phyloP scores from a whole-genome alignment of 228 moss, liverwort and hornwort genomes.

The Sphagnum fallax region DNA sequence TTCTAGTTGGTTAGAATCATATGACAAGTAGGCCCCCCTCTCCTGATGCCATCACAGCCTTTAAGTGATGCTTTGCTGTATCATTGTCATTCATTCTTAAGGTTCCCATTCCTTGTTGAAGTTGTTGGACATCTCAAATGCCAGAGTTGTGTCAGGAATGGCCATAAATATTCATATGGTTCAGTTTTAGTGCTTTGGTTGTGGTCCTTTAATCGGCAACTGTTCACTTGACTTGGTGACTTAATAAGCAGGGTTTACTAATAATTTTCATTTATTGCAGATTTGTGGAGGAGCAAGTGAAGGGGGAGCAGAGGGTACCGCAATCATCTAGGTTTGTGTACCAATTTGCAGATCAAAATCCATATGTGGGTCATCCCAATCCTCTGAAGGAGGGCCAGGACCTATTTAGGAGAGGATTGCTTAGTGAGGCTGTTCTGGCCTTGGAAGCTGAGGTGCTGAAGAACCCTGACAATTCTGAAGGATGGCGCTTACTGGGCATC shows the following conservation, averaged over 20 bases:
- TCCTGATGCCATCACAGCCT: too few species aligned
- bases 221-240: too few species aligned
- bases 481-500: conserved; percentile 92
- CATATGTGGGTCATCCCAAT: conserved; percentile 93
- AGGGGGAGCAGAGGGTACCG: conserved; percentile 30
- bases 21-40: conserved; percentile 63
- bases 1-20: conserved; percentile 84
- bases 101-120: too few species aligned
- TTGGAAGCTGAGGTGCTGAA: conserved; percentile 96
- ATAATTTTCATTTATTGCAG: conserved; percentile 15
- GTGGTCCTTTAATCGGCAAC: too few species aligned
- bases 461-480: conserved; percentile 79
- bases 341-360: conserved; percentile 91
- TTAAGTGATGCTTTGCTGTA: too few species aligned
- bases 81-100: too few species aligned
- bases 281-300: conserved; percentile 87
- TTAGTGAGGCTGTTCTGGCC: conserved; percentile 97
- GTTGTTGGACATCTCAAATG: too few species aligned
- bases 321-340: conserved; percentile 81
- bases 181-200: too few species aligned
- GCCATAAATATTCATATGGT: too few species aligned
- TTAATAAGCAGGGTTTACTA: too few species aligned
- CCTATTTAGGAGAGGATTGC: conserved; percentile 81
- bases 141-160: too few species aligned
- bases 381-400: conserved; percentile 98